These are phyloP conservation scores for Funneliformis mosseae DNA, from an alignment of 192 early-diverging fungal genomes.

Conservation along the genomic window DNA sequence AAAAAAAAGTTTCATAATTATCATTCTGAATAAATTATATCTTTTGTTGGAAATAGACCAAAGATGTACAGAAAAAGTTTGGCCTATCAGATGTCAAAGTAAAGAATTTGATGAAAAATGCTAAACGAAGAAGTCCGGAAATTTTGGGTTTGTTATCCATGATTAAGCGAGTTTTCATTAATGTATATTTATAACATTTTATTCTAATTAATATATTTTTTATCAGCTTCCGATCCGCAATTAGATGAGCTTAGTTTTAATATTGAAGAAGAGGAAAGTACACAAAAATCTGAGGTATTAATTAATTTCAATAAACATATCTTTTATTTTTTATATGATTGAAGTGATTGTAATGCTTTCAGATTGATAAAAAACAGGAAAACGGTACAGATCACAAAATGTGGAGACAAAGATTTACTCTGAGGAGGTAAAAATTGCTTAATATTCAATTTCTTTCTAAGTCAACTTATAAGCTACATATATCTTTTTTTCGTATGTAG, in stretches of 20 bases:
- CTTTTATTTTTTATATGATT: neutral
- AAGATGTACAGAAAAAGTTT: slow-evolving; percentile 56
- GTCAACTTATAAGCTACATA: neutral
- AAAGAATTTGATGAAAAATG: slow-evolving; percentile 52
- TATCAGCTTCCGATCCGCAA: slow-evolving; percentile 29
- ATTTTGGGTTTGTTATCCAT: slow-evolving; percentile 18
- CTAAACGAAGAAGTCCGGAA: slow-evolving; percentile 12
- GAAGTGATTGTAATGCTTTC: neutral
- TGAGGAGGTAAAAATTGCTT: slow-evolving; percentile 53
- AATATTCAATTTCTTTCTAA: neutral
- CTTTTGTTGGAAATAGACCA: slow-evolving; percentile 40
- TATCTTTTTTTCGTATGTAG: slow-evolving; percentile 38
- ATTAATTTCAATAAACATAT: neutral
- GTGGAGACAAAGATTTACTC: slow-evolving; percentile 63
- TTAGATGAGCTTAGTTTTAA: slow-evolving; percentile 16
- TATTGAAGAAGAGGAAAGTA: slow-evolving; percentile 19
- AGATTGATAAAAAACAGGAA: slow-evolving; percentile 26
- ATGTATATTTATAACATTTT: neutral
- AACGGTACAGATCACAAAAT: slow-evolving; percentile 46
- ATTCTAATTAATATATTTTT: neutral
- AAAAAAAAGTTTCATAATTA: neutral
- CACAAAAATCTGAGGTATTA: slow-evolving; percentile 24
- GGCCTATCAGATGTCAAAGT: slow-evolving; percentile 55
- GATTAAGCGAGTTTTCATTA: neutral
- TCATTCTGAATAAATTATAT: neutral